A percentile compares a stretch with the other conserved stretches of the same genome.
Conservation (phyloP, 176 grass and related monocot species). For the Microstegium vimineum region DNA sequence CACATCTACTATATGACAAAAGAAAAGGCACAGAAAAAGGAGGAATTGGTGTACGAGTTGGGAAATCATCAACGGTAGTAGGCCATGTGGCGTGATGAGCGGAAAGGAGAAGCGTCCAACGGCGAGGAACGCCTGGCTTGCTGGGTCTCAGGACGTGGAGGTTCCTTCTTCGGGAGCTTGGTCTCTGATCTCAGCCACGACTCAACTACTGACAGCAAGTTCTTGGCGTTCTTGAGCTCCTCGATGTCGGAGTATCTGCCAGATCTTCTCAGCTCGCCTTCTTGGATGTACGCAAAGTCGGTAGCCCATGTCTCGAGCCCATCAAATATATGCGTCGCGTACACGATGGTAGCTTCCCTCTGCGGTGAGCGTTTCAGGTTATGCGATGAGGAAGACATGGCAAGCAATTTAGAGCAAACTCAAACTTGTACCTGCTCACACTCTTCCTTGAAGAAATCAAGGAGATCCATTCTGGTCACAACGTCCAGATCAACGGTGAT, state of each 20-base stretch:
- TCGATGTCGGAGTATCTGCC: conserved; percentile 46
- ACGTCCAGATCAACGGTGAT: conserved; percentile 88
- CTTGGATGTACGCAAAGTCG: conserved; percentile 79
- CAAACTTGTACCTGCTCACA: conserved; percentile 57
- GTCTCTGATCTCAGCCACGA: conserved; percentile 72
- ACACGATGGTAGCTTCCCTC: conserved; percentile 92
- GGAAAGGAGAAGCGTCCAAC: conserved; percentile 78
- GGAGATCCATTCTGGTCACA: conserved; percentile 92
- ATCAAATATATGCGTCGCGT: conserved; percentile 93
- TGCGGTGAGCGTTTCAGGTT: background rate
- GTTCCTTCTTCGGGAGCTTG: conserved; percentile 68
- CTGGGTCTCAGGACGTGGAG: conserved; percentile 18
- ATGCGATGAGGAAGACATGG: background rate
- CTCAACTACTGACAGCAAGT: conserved; percentile 82
- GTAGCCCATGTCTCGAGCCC: conserved; percentile 84
- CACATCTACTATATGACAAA: background rate
- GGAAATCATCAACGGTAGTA: conserved; percentile 68
- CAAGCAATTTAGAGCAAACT: background rate
- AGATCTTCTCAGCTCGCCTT: conserved; percentile 69
- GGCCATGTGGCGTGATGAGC: conserved; percentile 92
- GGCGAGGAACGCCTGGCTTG: conserved; percentile 52
- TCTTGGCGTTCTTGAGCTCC: conserved; percentile 67
- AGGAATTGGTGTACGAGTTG: background rate
- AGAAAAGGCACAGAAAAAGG: background rate
- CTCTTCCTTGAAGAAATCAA: conserved; percentile 96